Evolutionary conservation across 2,329 filamentous ascomycete genomes (phyloP), one percentile per base, ranked within the genome.

Genomic region (Penicillium sp.): DNA sequence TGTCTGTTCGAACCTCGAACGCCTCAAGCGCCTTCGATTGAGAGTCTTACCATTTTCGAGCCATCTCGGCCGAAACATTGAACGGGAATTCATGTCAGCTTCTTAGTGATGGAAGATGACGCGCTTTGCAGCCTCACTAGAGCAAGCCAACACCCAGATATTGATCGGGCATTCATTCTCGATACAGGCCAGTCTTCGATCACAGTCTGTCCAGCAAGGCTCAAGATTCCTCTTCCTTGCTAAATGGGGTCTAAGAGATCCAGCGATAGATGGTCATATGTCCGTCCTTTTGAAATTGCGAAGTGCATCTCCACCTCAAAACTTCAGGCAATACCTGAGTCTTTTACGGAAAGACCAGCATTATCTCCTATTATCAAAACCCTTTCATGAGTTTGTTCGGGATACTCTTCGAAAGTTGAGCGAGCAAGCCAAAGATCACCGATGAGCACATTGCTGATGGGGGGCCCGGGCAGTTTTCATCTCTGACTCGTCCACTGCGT

Each of bases 181-280:
- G 63, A 63, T 4, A 66, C 35, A 5, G 52, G 54, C 53, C 63
- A 60, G 24, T 65, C 56, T 5, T 48, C 39, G 5, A 66, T 57
- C 6, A 65, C 1, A 1, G 55, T 53, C 11, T 41, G 42, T 25
- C 63, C 41, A 3, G 52, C 61, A 9, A 46, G 48, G 9, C 55
- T 55, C 64, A 65, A 66, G 27, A 67, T 60, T 5, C 64, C 64
- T n/a, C 49, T 51, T 1, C 60, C 54, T 18, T 67, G 63, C 40
- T 64, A 51, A 18, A 54, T 45, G 1, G 64, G 52, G 4, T 54
- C 39, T 5, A 66, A 53, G 28, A 49, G 59, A 42, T 59, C 61
- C 62, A 29, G 6, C 3, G 9, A 4, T 34, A 12, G 28, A 13
- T 8, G 2, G 25, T 12, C 9, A 29, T 43, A 4, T n/a, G 28